Conservation (phyloP, 2,329 filamentous ascomycete species). For the Didymella lethalis region DNA sequence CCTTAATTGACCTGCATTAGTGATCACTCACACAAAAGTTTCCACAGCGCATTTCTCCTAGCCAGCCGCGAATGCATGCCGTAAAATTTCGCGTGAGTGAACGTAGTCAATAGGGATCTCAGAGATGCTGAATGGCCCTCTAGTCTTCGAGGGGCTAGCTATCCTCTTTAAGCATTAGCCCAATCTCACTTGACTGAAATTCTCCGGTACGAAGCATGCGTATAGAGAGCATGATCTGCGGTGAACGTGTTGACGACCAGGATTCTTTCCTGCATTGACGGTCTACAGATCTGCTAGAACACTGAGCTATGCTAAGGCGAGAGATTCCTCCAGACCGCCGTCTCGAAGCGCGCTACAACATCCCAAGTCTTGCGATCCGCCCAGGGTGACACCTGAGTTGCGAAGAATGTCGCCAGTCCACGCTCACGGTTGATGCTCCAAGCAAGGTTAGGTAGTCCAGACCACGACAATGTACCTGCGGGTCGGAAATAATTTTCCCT, state of each 20-base stretch:
- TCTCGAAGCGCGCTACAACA: conserved; percentile 31
- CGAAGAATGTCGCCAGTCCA: conserved; percentile 33
- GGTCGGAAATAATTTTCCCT: conserved; percentile 28
- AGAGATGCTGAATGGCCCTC: too few species aligned
- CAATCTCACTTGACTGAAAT: too few species aligned
- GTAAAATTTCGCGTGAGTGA: too few species aligned
- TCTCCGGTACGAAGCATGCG: not conserved
- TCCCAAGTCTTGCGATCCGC: conserved; percentile 27
- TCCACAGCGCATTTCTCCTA: not conserved
- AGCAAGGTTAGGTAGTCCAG: conserved; percentile 32
- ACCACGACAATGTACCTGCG: conserved; percentile 34
- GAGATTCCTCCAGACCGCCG: conserved; percentile 33
- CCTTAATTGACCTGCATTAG: not conserved
- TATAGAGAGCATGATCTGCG: not conserved
- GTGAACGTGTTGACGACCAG: not conserved
- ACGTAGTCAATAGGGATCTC: too few species aligned
- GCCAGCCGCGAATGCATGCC: not conserved
- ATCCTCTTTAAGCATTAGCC: too few species aligned
- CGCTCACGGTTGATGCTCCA: conserved; percentile 38
- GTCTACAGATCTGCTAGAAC: not conserved
- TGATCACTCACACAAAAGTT: not conserved
- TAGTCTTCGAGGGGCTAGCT: too few species aligned
- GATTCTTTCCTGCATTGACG: not conserved
- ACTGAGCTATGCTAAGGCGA: not conserved
- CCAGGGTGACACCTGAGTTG: conserved; percentile 35